Percentiles rank a stretch among this genome's conserved stretches.
Conservation (phyloP, 441 rosid species). For the Eutrema salsugineum region DNA sequence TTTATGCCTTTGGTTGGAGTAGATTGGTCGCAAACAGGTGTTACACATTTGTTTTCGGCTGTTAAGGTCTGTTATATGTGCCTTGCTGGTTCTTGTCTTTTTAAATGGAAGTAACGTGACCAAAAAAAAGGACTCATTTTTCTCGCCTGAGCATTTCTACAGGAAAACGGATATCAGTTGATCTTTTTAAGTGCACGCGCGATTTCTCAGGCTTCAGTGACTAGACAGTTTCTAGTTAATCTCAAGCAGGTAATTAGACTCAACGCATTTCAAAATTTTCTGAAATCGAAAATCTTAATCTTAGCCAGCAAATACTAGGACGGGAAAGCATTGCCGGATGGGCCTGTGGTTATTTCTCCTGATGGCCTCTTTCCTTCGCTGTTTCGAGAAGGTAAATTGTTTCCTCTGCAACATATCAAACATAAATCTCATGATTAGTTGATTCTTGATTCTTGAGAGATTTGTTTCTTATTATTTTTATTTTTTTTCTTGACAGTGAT, state of each 20-base stretch:
- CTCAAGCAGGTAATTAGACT: constrained; percentile 71
- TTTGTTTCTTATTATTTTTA: not conserved
- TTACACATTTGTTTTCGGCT: constrained; percentile 85
- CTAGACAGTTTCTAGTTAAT: constrained; percentile 80
- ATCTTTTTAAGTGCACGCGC: constrained; percentile 98
- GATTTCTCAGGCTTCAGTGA: constrained; percentile 85
- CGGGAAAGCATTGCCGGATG: constrained; percentile 93
- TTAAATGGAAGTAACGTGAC: not conserved
- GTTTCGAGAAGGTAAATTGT: constrained; percentile 78
- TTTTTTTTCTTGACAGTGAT: no score
- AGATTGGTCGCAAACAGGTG: constrained; percentile 98
- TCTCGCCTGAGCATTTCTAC: constrained; percentile 24
- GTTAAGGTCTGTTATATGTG: constrained; percentile 65
- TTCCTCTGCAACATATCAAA: not conserved
- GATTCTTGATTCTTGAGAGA: not conserved
- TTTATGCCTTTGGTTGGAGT: constrained; percentile 97
- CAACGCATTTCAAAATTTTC: not conserved
- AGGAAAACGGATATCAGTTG: constrained; percentile 97
- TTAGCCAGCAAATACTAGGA: constrained; percentile 43
- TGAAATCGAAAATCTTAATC: not conserved
- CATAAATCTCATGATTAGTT: not conserved
- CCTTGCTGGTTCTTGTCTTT: constrained; percentile 1
- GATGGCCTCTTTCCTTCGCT: constrained; percentile 96
- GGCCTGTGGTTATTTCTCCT: constrained; percentile 96
- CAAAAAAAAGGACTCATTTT: not conserved